Base-by-base conservation (phyloP, 192 early-diverging fungal species). In the Coemansia guatemalensis region DNA sequence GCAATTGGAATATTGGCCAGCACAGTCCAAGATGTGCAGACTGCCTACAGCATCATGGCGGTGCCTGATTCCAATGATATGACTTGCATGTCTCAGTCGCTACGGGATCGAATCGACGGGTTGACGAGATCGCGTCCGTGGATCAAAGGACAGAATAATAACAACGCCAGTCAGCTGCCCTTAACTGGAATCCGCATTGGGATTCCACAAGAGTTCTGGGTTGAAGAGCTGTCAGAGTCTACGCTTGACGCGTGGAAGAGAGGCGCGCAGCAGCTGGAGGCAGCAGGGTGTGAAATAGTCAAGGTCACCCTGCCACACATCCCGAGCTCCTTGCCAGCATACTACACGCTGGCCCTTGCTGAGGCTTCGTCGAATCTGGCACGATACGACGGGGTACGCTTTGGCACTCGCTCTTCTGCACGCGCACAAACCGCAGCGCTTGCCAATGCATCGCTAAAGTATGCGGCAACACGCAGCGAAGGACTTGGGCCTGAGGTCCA, bases 331-430 rank as follows among this genome's bases (percentile, higher is more conserved):
- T 84, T 98, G 22, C 85, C 92, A 8, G 86, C 90, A 4, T 98
- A 98, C 73, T 93, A 96, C 64, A 88, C 91, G 0, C 67, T 98
- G 48, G 94, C 90, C 5, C 83, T 89, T 23, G 94, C 95, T 5
- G 95, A 98, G 74, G 93, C 95, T 1, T 89, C 88, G 5, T 95
- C 93, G 20, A 98, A 98, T 66, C 69, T 98, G 49, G 88, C 93
- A 49, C 82, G 92, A 51, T 98, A 84, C 60, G 93, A 96, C 68
- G 95, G 95, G 6, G 62, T 93, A 8, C 85, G 92, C 56, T 98
- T 91, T 71, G 95, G 95, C 74, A 56, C 66, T 53, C 69, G 63
- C 1, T 56, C 52, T 3, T 20, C 9, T 4, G 23, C 14, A 25
- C 51, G 48, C 23, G 24, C 64, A 5, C 25, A 23, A 5, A 20